Evolutionary conservation across 1,284 basidiomycete genomes (phyloP), one percentile per base, ranked within the genome.

Genomic region (Chalciporus sp.): DNA sequence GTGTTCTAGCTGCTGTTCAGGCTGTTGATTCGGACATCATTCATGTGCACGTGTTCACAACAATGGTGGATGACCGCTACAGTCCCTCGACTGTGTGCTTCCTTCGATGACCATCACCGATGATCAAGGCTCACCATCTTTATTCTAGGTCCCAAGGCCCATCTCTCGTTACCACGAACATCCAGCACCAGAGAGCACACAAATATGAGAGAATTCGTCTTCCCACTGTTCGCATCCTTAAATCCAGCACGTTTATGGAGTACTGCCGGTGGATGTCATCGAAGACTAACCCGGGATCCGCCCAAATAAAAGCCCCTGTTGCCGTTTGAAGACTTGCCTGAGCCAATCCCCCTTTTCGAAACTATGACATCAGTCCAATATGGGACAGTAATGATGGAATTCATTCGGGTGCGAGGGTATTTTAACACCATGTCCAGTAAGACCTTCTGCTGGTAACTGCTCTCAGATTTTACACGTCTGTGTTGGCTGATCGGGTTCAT

Each of bases 21-120:
- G 47, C 42, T 3, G 16, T 53, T 5, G 41, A 23, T n/a, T 42
- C 17, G n/a, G 47, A 57, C 9, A 20, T 52, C 10, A 35, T 54
- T 17, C 35, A 44, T n/a, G 45, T 55, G 11, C 23, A 35, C 0
- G 56, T 61, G 19, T 51, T 60, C 8, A 49, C 52, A 4, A 33
- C 42, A 5, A 43, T 55, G 26, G 16, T 48, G 4, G 52, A 58
- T n/a, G 29, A 44, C 8, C 56, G 59, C n/a, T 19, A 46, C 27
- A 43, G 47, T 9, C 45, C 47, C 7, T 3, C 5, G 7, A 52
- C 56, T 5, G 31, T 61, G 14, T 50, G 52, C 6, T 61, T 47
- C 33, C 29, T 58, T 19, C 5, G 31, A 7, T 14, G 14, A 10
- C 28, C 2, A 19, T 11, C n/a, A 12, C 10, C 3, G 5, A 10